Conservation (phyloP, 805 yeast species). For the Saccharomycopsis lassenensis region DNA sequence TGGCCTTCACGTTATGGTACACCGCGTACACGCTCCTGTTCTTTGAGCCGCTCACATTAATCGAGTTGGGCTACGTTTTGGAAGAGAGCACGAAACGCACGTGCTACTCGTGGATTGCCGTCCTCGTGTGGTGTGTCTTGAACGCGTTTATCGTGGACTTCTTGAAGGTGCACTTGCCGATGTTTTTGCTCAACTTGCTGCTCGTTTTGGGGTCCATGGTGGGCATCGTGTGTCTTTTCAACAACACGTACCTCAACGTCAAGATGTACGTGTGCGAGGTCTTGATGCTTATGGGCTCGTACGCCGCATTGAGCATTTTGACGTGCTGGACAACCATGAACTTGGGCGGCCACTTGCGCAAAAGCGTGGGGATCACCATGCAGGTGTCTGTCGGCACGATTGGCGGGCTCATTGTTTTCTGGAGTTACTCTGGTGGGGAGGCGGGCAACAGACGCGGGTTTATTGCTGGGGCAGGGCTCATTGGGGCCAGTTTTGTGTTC, state of each 20-base stretch:
- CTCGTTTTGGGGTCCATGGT: conserved; percentile 46
- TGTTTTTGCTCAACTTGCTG: conserved; percentile 23
- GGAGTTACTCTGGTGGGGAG: conserved; percentile 5
- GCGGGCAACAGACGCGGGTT: conserved; percentile 9
- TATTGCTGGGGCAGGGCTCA: conserved; percentile 6
- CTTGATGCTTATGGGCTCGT: conserved; percentile 39
- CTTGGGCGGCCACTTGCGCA: conserved; percentile 41
- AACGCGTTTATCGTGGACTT: conserved; percentile 28
- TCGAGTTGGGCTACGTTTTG: too few relatives aligned
- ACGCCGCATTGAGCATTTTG: conserved; percentile 54
- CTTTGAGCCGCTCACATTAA: too few relatives aligned
- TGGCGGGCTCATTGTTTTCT: conserved; percentile 34
- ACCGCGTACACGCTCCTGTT: too few relatives aligned
- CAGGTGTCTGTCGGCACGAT: conserved; percentile 62
- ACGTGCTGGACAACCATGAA: conserved; percentile 43
- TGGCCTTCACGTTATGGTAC: too few relatives aligned
- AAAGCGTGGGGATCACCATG: conserved; percentile 45
- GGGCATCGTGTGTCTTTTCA: conserved; percentile 20
- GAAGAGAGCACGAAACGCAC: too few relatives aligned
- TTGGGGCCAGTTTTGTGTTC: neutral
- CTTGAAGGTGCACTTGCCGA: conserved; percentile 33
- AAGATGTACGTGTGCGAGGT: conserved; percentile 48
- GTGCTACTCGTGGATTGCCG: conserved; percentile 33
- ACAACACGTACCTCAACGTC: conserved; percentile 27
- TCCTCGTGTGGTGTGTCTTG: neutral